phyloP scores from a whole-genome alignment of 73 alveolate species.

The Paramecium biaurelia region DNA sequence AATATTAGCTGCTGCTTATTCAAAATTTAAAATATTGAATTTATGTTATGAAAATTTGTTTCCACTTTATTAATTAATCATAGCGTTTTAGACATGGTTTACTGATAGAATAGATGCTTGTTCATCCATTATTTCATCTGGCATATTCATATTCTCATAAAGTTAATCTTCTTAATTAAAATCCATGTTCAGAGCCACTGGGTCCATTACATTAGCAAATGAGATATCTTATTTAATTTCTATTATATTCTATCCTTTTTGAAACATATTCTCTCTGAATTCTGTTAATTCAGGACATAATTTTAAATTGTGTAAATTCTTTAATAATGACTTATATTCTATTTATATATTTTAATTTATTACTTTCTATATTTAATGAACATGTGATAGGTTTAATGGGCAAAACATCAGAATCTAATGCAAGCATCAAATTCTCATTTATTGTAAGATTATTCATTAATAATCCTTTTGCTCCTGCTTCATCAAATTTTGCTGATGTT shows the following conservation, averaged over 20 bases:
- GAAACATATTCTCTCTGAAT: background rate
- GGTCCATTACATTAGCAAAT: background rate
- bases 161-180: background rate
- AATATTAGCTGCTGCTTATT: background rate
- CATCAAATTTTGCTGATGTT: constrained; percentile 90
- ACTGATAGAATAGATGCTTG: background rate
- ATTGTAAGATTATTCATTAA: constrained; percentile 80
- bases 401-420: background rate
- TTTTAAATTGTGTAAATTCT: background rate
- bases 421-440: constrained; percentile 69
- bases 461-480: constrained; percentile 81
- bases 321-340: background rate
- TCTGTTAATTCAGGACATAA: constrained; percentile 16
- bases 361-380: background rate
- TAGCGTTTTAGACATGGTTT: background rate
- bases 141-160: background rate
- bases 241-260: background rate
- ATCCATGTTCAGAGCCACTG: background rate
- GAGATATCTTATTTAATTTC: background rate
- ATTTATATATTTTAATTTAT: background rate
- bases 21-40: background rate
- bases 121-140: background rate
- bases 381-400: background rate
- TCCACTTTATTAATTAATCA: background rate
- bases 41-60: background rate